Conservation (phyloP, 352 stramenopile species). For the Halophytophthora batemanensis region DNA sequence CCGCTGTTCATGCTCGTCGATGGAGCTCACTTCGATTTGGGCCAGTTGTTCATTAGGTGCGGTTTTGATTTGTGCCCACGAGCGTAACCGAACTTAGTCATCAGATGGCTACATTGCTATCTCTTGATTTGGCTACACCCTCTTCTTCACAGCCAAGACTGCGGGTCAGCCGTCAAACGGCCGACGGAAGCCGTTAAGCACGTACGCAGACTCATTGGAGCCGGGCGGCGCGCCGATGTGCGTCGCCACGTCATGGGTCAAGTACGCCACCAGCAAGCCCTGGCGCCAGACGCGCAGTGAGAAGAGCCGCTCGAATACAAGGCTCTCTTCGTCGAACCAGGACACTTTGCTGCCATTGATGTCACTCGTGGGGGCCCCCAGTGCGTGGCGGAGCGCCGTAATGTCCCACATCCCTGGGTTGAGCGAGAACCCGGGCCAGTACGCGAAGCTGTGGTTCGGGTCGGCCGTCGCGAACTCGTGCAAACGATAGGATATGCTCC, state of each 20-base stretch:
- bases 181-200: conserved; percentile 37
- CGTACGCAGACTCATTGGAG: conserved; percentile 37
- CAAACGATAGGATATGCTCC: conserved; percentile 30
- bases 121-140: too few relatives aligned
- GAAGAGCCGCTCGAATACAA: conserved; percentile 39
- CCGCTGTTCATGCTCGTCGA: conserved; percentile 25
- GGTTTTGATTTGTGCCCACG: too few relatives aligned
- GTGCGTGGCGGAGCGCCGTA: conserved; percentile 1
- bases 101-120: too few relatives aligned
- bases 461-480: conserved; percentile 53
- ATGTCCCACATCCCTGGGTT: conserved; percentile 61
- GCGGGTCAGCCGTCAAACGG: background rate
- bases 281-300: conserved; percentile 26
- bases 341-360: background rate
- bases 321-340: conserved; percentile 21
- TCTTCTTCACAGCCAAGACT: too few relatives aligned
- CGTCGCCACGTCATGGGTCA: conserved; percentile 8
- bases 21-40: conserved; percentile 9
- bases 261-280: conserved; percentile 28
- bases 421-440: conserved; percentile 66
- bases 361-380: conserved; percentile 2
- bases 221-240: conserved; percentile 25
- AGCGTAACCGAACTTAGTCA: too few relatives aligned
- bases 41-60: background rate
- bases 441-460: conserved; percentile 32